A percentile compares a stretch with the other conserved stretches of the same genome.
Conservation (phyloP, 495 filamentous ascomycete species). For the Penicillium alfredii region DNA sequence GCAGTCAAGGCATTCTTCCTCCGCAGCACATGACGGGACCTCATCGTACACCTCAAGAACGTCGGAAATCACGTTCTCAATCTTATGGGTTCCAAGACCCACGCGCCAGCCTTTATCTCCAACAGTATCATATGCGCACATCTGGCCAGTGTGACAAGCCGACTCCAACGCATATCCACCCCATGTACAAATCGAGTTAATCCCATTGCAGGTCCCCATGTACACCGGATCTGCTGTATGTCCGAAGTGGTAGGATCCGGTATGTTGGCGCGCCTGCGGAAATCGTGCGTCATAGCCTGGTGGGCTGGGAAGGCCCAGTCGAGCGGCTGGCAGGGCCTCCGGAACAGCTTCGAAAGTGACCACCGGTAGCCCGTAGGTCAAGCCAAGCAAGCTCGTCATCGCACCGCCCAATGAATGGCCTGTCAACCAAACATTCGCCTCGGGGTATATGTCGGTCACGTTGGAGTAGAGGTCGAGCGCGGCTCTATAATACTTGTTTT, state of each 20-base stretch:
- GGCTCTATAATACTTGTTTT: constrained; percentile 86
- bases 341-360: constrained; percentile 88
- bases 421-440: constrained; percentile 77
- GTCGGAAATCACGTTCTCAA: constrained; percentile 75
- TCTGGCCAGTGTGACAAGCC: constrained; percentile 77
- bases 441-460: constrained; percentile 81
- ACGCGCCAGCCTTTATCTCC: constrained; percentile 85
- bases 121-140: constrained; percentile 90
- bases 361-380: constrained; percentile 83
- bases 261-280: constrained; percentile 63
- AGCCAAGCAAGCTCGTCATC: constrained; percentile 73
- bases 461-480: constrained; percentile 85
- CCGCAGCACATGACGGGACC: constrained; percentile 67
- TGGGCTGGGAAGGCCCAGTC: constrained; percentile 81
- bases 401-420: constrained; percentile 90
- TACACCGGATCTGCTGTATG: constrained; percentile 94
- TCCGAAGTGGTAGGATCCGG: constrained; percentile 87
- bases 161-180: constrained; percentile 94
- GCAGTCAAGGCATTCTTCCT: constrained; percentile 80
- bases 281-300: constrained; percentile 64
- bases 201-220: constrained; percentile 89
- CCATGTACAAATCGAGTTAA: constrained; percentile 78
- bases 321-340: constrained; percentile 78
- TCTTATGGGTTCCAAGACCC: constrained; percentile 77
- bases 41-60: constrained; percentile 75